Conservation (phyloP, 2,329 filamentous ascomycete genomes). For the Colletotrichum truncatum region DNA sequence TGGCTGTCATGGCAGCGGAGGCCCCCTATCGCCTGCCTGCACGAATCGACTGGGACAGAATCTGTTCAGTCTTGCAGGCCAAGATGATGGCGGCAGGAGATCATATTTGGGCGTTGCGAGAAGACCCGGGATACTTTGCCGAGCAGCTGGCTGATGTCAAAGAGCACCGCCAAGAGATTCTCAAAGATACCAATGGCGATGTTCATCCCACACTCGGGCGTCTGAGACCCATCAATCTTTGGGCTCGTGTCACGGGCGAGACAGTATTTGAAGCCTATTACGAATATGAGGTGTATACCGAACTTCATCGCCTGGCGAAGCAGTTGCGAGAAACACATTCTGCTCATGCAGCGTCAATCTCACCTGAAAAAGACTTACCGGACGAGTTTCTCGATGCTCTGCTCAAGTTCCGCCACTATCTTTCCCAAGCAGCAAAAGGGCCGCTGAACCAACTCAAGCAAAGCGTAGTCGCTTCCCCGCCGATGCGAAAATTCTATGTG, state of each 20-base stretch:
- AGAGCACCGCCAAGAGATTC: conserved; percentile 55
- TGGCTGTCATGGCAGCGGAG: conserved; percentile 54
- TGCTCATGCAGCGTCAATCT: conserved; percentile 43
- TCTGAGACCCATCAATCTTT: conserved; percentile 33
- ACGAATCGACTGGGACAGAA: conserved; percentile 52
- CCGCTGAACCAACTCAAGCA: conserved; percentile 38
- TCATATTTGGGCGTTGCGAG: conserved; percentile 62
- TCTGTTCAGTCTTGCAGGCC: conserved; percentile 54
- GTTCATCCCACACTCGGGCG: conserved; percentile 36
- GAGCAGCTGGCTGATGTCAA: conserved; percentile 49
- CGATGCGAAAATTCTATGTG: conserved; percentile 44
- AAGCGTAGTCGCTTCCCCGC: conserved; percentile 47
- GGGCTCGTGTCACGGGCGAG: conserved; percentile 47
- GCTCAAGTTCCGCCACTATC: conserved; percentile 48
- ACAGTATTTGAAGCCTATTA: conserved; percentile 44
- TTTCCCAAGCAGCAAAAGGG: conserved; percentile 42
- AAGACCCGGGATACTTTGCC: conserved; percentile 67
- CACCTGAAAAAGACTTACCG: conserved; percentile 45
- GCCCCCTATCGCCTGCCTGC: conserved; percentile 62
- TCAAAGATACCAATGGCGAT: conserved; percentile 48
- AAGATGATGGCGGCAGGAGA: conserved; percentile 55
- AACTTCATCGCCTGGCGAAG: conserved; percentile 44
- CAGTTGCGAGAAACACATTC: conserved; percentile 22
- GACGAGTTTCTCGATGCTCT: conserved; percentile 48
- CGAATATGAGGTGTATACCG: conserved; percentile 47